phyloP scores from a whole-genome alignment of 2,329 filamentous ascomycete genomes.

The Colletotrichum gloeosporioides region DNA sequence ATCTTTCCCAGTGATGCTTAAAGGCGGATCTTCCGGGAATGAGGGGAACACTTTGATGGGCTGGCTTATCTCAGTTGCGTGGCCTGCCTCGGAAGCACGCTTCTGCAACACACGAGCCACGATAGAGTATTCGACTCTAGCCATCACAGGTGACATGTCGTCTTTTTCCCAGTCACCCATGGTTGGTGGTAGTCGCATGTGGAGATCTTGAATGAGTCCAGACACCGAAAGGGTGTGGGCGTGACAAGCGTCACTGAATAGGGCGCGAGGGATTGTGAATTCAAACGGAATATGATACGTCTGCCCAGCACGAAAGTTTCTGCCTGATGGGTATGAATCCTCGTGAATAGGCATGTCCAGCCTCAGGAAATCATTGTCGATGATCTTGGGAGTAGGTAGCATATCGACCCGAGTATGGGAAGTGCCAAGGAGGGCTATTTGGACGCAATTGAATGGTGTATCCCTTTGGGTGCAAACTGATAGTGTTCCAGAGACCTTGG shows the following conservation, averaged over 20 bases:
- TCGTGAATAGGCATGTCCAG: slow-evolving; percentile 57
- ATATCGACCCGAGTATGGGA: slow-evolving; percentile 57
- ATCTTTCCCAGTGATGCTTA: slow-evolving; percentile 53
- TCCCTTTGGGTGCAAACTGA: slow-evolving; percentile 49
- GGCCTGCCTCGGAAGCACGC: slow-evolving; percentile 23
- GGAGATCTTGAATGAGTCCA: slow-evolving; percentile 53
- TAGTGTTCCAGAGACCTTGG: slow-evolving; percentile 53
- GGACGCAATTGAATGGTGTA: slow-evolving; percentile 53
- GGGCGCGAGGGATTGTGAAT: slow-evolving; percentile 61
- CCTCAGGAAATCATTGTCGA: slow-evolving; percentile 60
- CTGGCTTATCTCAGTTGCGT: slow-evolving; percentile 45
- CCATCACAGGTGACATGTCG: slow-evolving; percentile 61
- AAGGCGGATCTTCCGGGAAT: slow-evolving; percentile 53
- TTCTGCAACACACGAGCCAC: slow-evolving; percentile 47
- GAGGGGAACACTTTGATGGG: slow-evolving; percentile 58
- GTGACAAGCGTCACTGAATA: slow-evolving; percentile 62
- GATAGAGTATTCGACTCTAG: slow-evolving; percentile 57
- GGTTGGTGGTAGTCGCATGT: slow-evolving; percentile 59
- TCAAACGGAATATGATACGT: slow-evolving; percentile 61
- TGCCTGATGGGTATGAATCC: slow-evolving; percentile 48
- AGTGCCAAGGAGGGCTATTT: slow-evolving; percentile 57
- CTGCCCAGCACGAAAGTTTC: slow-evolving; percentile 50
- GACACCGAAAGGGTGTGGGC: slow-evolving; percentile 54
- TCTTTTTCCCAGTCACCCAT: slow-evolving; percentile 58
- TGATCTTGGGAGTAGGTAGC: slow-evolving; percentile 51